These are phyloP conservation scores for Vitis hybrid DNA, from an alignment of 177 flowering plant genomes.

Conservation along the genomic window DNA sequence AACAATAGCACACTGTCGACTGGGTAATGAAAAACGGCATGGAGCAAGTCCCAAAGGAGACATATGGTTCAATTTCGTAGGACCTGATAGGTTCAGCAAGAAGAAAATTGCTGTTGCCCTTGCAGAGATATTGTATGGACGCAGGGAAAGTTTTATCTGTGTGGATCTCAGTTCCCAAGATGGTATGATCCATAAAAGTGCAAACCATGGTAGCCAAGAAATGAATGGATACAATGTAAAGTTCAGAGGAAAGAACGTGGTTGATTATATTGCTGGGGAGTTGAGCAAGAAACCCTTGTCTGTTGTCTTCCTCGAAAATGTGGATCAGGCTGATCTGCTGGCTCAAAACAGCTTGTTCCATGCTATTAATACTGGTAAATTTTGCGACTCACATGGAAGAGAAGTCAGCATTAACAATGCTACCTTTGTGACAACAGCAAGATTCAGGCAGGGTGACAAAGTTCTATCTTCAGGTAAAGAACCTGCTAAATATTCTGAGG, in stretches of 20 bases:
- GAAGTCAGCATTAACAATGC: constrained; percentile 63
- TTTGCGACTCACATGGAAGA: constrained; percentile 70
- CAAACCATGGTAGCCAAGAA: constrained; percentile 26
- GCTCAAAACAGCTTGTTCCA: constrained; percentile 54
- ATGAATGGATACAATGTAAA: constrained; percentile 28
- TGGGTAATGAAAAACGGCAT: constrained; percentile 34
- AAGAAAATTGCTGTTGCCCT: constrained; percentile 67
- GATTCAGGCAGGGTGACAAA: constrained; percentile 14
- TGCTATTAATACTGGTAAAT: constrained; percentile 74
- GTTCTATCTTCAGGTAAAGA: constrained; percentile 15
- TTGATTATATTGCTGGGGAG: constrained; percentile 69
- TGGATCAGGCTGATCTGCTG: constrained; percentile 67
- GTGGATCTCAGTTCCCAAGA: constrained; percentile 53
- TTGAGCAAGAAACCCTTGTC: constrained; percentile 56
- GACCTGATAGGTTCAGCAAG: constrained; percentile 73
- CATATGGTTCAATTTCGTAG: constrained; percentile 73
- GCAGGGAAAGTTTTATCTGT: constrained; percentile 43
- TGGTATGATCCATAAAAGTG: constrained; percentile 18
- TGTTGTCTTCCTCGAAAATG: constrained; percentile 80
- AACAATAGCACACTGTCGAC: constrained; percentile 43
- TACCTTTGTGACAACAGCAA: constrained; percentile 52
- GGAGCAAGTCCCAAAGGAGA: constrained; percentile 51
- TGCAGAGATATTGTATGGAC: constrained; percentile 69
- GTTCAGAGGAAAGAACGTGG: constrained; percentile 71
- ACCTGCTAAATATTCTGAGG: constrained; percentile 40